Evolutionary conservation across 768 basidiomycete genomes (phyloP).

Genomic region (Plicaturopsis crispa): DNA sequence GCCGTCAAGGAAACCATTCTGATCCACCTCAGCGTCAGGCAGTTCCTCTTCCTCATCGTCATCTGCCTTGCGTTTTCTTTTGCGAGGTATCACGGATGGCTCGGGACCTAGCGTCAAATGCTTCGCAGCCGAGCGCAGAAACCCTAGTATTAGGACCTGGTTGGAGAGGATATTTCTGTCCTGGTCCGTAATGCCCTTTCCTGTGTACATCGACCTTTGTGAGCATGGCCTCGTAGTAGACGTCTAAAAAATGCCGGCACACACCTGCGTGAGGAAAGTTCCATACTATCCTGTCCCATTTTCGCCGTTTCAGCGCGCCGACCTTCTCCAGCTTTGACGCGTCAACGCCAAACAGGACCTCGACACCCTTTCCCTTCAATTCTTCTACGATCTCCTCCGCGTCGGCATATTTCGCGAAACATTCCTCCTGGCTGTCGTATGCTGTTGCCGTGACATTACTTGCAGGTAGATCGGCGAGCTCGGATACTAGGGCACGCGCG

Average conservation of each 20-base stretch:
- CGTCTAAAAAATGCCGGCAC: constrained; percentile 12
- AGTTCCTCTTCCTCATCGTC: constrained; percentile 40
- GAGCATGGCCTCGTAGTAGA: constrained; percentile 2
- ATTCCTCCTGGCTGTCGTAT: constrained; percentile 72
- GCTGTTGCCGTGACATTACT: constrained; percentile 78
- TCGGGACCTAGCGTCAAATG: constrained; percentile 51
- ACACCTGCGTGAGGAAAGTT: constrained; percentile 95
- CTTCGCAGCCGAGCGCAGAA: constrained; percentile 65
- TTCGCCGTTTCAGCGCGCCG: constrained; percentile 46
- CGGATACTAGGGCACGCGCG: constrained; percentile 58
- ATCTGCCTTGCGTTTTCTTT: constrained; percentile 35
- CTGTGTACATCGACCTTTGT: constrained; percentile 26
- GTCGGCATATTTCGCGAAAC: constrained; percentile 78
- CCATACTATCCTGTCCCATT: constrained; percentile 81
- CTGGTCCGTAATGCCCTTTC: constrained; percentile 88
- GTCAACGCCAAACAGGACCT: constrained; percentile 77
- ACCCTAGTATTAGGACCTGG: constrained; percentile 75
- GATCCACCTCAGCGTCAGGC: constrained; percentile 19
- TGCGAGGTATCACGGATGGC: constrained; percentile 36
- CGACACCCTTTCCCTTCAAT: constrained; percentile 52
- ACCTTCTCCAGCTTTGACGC: constrained; percentile 68
- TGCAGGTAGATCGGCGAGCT: constrained; percentile 46
- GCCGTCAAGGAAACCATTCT: constrained; percentile 14
- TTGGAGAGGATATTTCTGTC: constrained; percentile 89
- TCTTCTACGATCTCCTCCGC: constrained; percentile 48